Base-by-base conservation (phyloP, 192 early-diverging fungal species). In the Backusella tuberculispora region DNA sequence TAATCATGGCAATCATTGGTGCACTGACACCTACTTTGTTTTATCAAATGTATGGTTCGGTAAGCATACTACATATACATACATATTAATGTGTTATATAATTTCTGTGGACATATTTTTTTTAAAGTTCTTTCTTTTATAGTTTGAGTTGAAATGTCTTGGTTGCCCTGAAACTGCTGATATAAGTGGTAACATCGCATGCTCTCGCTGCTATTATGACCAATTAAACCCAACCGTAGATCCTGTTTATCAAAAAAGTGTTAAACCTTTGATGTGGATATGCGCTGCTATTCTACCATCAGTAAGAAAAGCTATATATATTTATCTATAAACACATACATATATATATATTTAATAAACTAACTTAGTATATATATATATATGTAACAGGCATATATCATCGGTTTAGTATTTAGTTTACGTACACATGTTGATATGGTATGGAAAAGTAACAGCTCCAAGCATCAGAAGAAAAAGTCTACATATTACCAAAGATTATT, bases 1-100 rank as follows among this genome's bases (percentile, higher is more conserved):
- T 99, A 17, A 95, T 98, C 77, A 93, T 97, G 91, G 91, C 93
- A 0, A 89, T 97, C 44, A 93, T 98, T 78, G 96, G 94, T 19
- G 93, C 91, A 24, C 92, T 99, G 82, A 94, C 95, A 2, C 98
- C 98, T 0, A 97, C 98, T 14, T 76, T 98, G 40, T 99, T 98
- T 75, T 97, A 97, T 82, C 90, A 95, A 72, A 92, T 94, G n/a
- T 95, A 94, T 83, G 98, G 95, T 4, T 75, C 81, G 41, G 84
- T 89, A 85, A 78, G 80, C 7, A 46, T 46, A 46, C 45, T 46
- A 46, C 13, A 13, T 46, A 13, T 46, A 46, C 45, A 46, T 46
- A 46, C n/a, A n/a, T n/a, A n/a, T n/a, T n/a, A n/a, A n/a, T n/a
- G n/a, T n/a, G n/a, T n/a, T n/a, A n/a, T n/a, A n/a, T n/a, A n/a